These are phyloP conservation scores for Syzygium jambos DNA, from an alignment of 345 rosid species.

Conservation along the genomic window DNA sequence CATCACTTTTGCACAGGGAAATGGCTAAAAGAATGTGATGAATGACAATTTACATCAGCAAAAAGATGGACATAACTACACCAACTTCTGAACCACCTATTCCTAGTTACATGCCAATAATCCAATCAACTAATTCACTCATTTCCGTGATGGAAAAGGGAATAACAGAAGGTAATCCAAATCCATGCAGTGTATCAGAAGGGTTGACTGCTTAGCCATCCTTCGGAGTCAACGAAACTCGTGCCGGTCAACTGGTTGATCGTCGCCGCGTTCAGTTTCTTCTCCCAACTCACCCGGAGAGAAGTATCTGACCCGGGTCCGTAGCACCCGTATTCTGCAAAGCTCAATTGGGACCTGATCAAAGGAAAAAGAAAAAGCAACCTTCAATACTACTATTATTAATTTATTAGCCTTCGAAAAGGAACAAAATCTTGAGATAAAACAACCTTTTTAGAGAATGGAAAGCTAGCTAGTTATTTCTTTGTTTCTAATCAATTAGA, in stretches of 20 bases:
- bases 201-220: slow-evolving; percentile 28
- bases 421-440: not conserved
- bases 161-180: not conserved
- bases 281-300: slow-evolving; percentile 32
- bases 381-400: not conserved
- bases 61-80: not conserved
- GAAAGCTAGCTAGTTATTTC: not conserved
- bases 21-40: not conserved
- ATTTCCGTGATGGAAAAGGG: not conserved
- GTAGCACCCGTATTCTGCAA: slow-evolving; percentile 20
- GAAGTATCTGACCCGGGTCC: slow-evolving; percentile 40
- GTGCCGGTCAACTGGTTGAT: slow-evolving; percentile 17
- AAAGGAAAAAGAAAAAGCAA: not conserved
- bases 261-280: slow-evolving; percentile 3
- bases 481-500: not conserved
- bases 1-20: not conserved
- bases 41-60: not conserved
- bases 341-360: slow-evolving; percentile 23
- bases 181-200: not conserved
- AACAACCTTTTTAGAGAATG: not conserved
- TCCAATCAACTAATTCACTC: not conserved
- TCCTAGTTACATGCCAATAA: not conserved
- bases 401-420: not conserved
- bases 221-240: slow-evolving; percentile 32
- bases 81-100: not conserved